A percentile compares a stretch with the other conserved stretches of the same genome.
Conservation (phyloP, 176 grass and related monocot species). For the Otatea glauca region DNA sequence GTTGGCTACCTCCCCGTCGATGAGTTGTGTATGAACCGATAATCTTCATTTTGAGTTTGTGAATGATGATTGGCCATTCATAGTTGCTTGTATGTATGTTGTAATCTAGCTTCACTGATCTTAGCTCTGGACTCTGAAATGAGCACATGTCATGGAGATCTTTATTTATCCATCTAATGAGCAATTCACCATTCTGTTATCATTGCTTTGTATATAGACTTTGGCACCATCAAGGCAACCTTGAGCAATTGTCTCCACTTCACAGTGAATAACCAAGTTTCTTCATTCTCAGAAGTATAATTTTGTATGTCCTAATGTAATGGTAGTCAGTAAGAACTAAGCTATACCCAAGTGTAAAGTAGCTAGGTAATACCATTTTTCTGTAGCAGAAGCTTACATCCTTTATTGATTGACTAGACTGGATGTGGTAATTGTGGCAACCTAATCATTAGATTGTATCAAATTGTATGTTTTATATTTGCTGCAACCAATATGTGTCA, state of each 20-base stretch:
- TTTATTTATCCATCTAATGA: too few species aligned
- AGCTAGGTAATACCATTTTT: not conserved
- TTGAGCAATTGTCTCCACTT: not conserved
- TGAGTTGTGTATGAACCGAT: too few species aligned
- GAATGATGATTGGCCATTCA: too few species aligned
- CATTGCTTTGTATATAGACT: too few species aligned
- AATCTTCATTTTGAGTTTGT: too few species aligned
- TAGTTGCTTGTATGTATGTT: too few species aligned
- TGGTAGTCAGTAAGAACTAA: not conserved
- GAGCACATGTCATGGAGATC: too few species aligned
- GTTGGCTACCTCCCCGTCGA: too few species aligned
- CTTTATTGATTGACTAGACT: not conserved
- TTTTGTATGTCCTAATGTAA: not conserved
- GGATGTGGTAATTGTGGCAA: not conserved
- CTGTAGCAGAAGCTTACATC: not conserved
- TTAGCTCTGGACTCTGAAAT: too few species aligned
- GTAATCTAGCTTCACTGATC: too few species aligned
- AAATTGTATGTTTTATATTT: conserved; percentile 27
- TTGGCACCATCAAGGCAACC: conserved; percentile 3
- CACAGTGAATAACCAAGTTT: conserved; percentile 25
- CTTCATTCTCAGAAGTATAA: not conserved
- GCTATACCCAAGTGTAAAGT: conserved; percentile 16
- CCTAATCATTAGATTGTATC: not conserved
- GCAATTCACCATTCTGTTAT: too few species aligned
- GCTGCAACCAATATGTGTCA: not conserved